Percentiles rank a stretch among this genome's conserved stretches.
Evolutionary conservation across 441 rosid species (phyloP).

Genomic region (Viola pubescens): DNA sequence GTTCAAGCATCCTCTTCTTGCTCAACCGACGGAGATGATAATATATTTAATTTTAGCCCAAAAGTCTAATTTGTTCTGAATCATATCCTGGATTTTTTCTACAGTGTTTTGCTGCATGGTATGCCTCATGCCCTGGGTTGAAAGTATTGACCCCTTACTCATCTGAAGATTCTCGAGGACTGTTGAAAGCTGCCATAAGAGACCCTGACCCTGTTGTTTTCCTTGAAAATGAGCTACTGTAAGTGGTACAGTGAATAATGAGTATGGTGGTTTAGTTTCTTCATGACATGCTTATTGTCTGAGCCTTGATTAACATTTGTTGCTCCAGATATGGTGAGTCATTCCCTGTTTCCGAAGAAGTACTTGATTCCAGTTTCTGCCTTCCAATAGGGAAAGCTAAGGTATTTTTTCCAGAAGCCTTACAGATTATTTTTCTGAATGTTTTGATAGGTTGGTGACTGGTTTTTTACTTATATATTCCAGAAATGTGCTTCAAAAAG

Average conservation of each 20-base stretch:
- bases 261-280: not conserved
- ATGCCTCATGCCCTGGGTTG: slow-evolving; percentile 74
- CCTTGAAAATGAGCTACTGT: slow-evolving; percentile 92
- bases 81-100: slow-evolving; percentile 16
- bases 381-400: slow-evolving; percentile 95
- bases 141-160: slow-evolving; percentile 82
- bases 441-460: slow-evolving; percentile 10
- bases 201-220: slow-evolving; percentile 97
- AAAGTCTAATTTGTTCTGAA: not conserved
- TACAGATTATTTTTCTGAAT: slow-evolving; percentile 13
- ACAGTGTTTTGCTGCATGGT: slow-evolving; percentile 96
- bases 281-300: slow-evolving; percentile 1
- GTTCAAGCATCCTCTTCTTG: not conserved
- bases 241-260: slow-evolving; percentile 24
- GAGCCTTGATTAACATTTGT: slow-evolving; percentile 6
- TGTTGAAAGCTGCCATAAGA: slow-evolving; percentile 89
- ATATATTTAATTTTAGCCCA: not conserved
- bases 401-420: slow-evolving; percentile 29
- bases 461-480: not conserved
- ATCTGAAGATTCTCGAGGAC: slow-evolving; percentile 93
- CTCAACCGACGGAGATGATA: not conserved
- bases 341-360: slow-evolving; percentile 87
- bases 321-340: slow-evolving; percentile 77
- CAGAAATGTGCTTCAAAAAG: too few relatives aligned
- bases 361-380: slow-evolving; percentile 88